Evolutionary conservation across 164 flowering plant species (phyloP), one percentile per base, ranked within the genome.

Genomic region (Tetrastigma voinierianum): DNA sequence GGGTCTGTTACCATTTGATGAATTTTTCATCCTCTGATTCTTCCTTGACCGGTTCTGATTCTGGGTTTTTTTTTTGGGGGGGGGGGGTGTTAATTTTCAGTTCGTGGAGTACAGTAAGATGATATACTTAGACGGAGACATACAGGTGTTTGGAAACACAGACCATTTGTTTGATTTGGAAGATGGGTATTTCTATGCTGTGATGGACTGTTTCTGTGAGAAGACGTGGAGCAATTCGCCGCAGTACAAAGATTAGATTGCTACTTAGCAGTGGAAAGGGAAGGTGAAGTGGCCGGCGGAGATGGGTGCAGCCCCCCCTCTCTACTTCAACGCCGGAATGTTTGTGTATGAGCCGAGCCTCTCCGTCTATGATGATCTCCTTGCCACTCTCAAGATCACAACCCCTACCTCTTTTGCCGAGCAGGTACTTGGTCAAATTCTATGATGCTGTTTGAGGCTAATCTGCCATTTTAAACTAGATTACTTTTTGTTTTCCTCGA

Each of bases 291-390:
- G 70, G 70, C 70, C 70, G 2, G 64, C 45, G 20, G 16, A 48
- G 46, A 18, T 47, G 55, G 70, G 70, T 49, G 57, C 55, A 2
- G 48, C 32, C 57, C 70, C 70, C 11, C 49, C 70, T 32, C 56
- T 59, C 57, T 67, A 67, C 51, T 67, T 67, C 70, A 67, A 67
- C 44, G 70, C 70, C 18, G 65, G 70, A n/a, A 67, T 67, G 70
- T 67, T 67, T 15, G 64, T 67, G 53, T 43, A 20, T 45, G 70
- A 67, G 65, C 70, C 70, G 2, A 59, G 45, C 47, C 16, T 67
- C 25, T 16, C 5, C 25, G 59, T 45, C 4, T 67, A 67, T 25
- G 44, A 67, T 18, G 51, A 60, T 43, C 43, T 67, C n/a, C 23
- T 67, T 10, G 18, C 10, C 11, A 59, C 57, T 15, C 64, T 67